Evolutionary conservation across 176 grass and related monocot species (phyloP).

Genomic region (Miscanthus lutarioriparius): DNA sequence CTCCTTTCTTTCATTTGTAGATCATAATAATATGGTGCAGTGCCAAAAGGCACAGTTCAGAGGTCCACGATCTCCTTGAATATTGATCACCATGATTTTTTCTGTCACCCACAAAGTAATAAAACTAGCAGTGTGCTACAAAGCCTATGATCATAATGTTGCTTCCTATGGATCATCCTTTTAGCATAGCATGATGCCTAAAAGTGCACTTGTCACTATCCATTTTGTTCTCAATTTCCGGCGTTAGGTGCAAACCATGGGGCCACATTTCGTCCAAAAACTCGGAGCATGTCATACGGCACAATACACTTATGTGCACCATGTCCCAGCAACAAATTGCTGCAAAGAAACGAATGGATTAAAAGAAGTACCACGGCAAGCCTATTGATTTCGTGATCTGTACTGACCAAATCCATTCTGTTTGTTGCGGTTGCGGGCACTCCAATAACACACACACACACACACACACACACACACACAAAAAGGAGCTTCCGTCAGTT

Average conservation of each 20-base stretch:
- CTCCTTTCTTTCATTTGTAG: not conserved
- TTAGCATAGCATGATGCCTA: conserved; percentile 32
- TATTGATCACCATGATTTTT: not conserved
- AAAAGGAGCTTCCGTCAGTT: not conserved
- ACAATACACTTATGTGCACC: not conserved
- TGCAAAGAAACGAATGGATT: not conserved
- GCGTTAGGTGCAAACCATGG: conserved; percentile 45
- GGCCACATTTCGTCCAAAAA: conserved; percentile 34
- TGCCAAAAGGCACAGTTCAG: not conserved
- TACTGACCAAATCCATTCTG: conserved; percentile 25
- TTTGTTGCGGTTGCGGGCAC: not conserved
- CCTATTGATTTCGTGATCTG: not conserved
- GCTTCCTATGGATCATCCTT: conserved; percentile 20
- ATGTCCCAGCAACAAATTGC: not conserved
- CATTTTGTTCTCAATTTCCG: conserved; percentile 45
- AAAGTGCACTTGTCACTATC: conserved; percentile 33
- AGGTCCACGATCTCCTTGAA: not conserved
- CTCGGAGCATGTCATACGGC: conserved; percentile 46
- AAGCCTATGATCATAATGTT: conserved; percentile 37
- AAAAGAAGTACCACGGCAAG: not conserved
- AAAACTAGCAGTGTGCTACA: conserved; percentile 28
- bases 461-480: too few relatives aligned
- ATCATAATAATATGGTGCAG: not conserved
- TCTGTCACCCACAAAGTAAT: not conserved
- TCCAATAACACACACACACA: too few relatives aligned